Evolutionary conservation across 2,329 filamentous ascomycete species (phyloP).

Genomic region (Blastomyces percursus): DNA sequence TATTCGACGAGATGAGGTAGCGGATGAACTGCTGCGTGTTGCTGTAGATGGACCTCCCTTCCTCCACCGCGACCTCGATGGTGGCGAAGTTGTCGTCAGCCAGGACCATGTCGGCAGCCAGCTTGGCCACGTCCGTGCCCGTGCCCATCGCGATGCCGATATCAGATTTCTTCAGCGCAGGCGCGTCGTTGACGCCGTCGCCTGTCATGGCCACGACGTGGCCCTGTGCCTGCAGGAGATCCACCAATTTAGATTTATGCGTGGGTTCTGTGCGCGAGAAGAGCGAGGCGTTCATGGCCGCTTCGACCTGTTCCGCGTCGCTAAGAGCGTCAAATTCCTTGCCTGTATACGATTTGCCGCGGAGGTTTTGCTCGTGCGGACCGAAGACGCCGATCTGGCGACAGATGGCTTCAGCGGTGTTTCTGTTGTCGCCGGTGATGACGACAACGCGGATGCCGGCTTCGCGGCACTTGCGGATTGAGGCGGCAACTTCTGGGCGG

Average conservation of each 20-base stretch:
- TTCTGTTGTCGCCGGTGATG: conserved; percentile 95
- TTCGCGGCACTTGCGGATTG: conserved; percentile 78
- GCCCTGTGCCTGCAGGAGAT: conserved; percentile 81
- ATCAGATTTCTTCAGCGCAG: conserved; percentile 94
- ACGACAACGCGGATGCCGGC: conserved; percentile 96
- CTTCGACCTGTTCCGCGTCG: conserved; percentile 67
- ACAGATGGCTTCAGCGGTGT: conserved; percentile 96
- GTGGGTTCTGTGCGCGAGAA: conserved; percentile 93
- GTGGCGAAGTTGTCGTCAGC: conserved; percentile 99
- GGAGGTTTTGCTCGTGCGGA: conserved; percentile 59
- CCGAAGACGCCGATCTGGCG: conserved; percentile 93
- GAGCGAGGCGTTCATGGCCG: conserved; percentile 72
- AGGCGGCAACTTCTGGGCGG: conserved; percentile 75
- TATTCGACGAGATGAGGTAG: conserved; percentile 97
- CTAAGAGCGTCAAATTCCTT: conserved; percentile 84
- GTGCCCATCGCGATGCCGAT: conserved; percentile 99
- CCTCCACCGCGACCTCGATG: conserved; percentile 89
- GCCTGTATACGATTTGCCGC: conserved; percentile 88
- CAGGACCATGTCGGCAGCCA: conserved; percentile 97
- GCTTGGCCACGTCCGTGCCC: conserved; percentile 90
- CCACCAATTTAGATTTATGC: conserved; percentile 96
- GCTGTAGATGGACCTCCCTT: conserved; percentile 97
- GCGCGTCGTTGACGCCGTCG: conserved; percentile 96
- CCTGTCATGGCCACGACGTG: conserved; percentile 99
- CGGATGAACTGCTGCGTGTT: conserved; percentile 99